phyloP scores from a whole-genome alignment of 495 filamentous ascomycete species.

The Hamigera avellanea region DNA sequence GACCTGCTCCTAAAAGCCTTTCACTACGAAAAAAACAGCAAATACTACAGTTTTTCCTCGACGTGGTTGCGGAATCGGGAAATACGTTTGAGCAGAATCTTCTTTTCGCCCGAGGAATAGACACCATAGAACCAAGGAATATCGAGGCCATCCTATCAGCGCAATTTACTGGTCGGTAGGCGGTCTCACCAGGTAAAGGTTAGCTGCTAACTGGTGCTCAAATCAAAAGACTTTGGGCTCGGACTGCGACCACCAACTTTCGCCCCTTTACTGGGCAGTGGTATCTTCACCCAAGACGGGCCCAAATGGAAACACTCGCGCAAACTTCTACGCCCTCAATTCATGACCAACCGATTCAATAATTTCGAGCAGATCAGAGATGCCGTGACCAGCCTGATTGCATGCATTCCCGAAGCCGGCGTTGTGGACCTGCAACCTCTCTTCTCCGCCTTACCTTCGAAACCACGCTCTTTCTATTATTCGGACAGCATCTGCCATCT shows the following conservation, averaged over 20 bases:
- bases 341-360: slow-evolving; percentile 16
- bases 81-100: slow-evolving; percentile 26
- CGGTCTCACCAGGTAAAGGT: slow-evolving; percentile 5
- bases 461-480: slow-evolving; percentile 35
- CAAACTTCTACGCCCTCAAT: slow-evolving; percentile 34
- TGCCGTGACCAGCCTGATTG: slow-evolving; percentile 25
- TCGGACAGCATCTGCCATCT: slow-evolving; percentile 31
- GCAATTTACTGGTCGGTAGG: slow-evolving; percentile 8
- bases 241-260: slow-evolving; percentile 18
- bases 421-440: slow-evolving; percentile 37
- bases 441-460: slow-evolving; percentile 38
- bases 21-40: slow-evolving; percentile 1
- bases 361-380: slow-evolving; percentile 19
- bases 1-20: slow-evolving; percentile 7
- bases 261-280: slow-evolving; percentile 33
- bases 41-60: slow-evolving; percentile 8
- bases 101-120: slow-evolving; percentile 8
- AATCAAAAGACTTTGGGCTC: slow-evolving; percentile 19
- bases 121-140: slow-evolving; percentile 30
- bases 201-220: neutral
- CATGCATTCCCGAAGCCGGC: slow-evolving; percentile 8
- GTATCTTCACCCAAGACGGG: slow-evolving; percentile 46
- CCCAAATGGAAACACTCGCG: slow-evolving; percentile 39
- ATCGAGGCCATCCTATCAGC: slow-evolving; percentile 28
- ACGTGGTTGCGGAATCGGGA: slow-evolving; percentile 15